Conservation (phyloP, 371 early-diverging fungal species). For the Rhizopus delemar region DNA sequence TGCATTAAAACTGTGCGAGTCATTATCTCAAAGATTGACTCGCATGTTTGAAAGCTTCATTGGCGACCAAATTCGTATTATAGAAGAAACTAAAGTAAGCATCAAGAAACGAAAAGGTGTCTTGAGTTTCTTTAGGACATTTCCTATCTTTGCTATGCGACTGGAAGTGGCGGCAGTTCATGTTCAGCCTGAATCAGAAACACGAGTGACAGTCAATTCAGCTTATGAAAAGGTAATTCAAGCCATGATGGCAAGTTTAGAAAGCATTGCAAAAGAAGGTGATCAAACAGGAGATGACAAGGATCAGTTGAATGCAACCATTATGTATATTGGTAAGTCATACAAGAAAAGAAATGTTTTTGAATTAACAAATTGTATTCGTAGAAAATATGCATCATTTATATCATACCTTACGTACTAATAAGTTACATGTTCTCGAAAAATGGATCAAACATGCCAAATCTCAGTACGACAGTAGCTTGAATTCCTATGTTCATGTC, state of each 20-base stretch:
- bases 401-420: conserved; percentile 71
- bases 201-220: conserved; percentile 72
- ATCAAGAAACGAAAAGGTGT: conserved; percentile 88
- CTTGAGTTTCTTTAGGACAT: conserved; percentile 82
- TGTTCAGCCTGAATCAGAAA: conserved; percentile 59
- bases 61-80: conserved; percentile 84
- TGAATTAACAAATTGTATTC: neutral
- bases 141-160: conserved; percentile 86
- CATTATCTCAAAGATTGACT: conserved; percentile 63
- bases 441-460: conserved; percentile 85
- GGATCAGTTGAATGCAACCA: conserved; percentile 88
- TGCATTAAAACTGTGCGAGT: conserved; percentile 65
- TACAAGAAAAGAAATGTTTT: neutral
- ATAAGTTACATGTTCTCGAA: conserved; percentile 70
- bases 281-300: conserved; percentile 84
- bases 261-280: conserved; percentile 77
- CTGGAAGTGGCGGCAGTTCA: conserved; percentile 61
- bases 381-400: conserved; percentile 93
- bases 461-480: conserved; percentile 75
- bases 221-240: conserved; percentile 85
- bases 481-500: conserved; percentile 81
- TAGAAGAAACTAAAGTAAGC: conserved; percentile 90
- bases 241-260: conserved; percentile 87
- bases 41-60: conserved; percentile 81
- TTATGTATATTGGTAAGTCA: conserved; percentile 76